Conservation (phyloP, 768 basidiomycete species). For the Lentinula lateritia region DNA sequence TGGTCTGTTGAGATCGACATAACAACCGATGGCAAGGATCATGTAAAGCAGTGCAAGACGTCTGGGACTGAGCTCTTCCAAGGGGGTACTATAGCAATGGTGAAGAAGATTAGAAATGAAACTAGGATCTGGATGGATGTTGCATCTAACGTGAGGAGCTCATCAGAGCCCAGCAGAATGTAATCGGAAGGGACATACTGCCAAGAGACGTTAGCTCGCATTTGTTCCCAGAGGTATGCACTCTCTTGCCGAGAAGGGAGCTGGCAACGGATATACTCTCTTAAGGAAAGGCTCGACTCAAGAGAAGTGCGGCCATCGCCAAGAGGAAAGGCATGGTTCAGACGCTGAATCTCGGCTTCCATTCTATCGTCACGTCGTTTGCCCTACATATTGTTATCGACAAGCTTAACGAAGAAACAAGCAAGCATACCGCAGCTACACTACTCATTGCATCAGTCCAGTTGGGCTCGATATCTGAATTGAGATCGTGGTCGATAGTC, state of each 20-base stretch:
- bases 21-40: constrained; percentile 64
- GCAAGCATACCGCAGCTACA: not conserved
- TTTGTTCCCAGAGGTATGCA: constrained; percentile 58
- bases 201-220: constrained; percentile 60
- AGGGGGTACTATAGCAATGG: constrained; percentile 53
- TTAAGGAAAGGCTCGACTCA: constrained; percentile 46
- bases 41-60: constrained; percentile 62
- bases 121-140: constrained; percentile 58
- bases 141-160: constrained; percentile 35
- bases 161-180: not conserved
- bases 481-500: not conserved
- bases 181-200: constrained; percentile 35
- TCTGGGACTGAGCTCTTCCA: constrained; percentile 51
- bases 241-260: constrained; percentile 54
- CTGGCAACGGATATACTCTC: constrained; percentile 49
- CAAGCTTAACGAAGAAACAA: constrained; percentile 6
- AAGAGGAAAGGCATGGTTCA: constrained; percentile 56
- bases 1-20: constrained; percentile 51
- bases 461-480: not conserved
- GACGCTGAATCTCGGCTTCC: constrained; percentile 37
- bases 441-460: not conserved
- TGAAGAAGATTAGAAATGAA: constrained; percentile 63
- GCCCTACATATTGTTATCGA: constrained; percentile 4
- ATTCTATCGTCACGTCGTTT: constrained; percentile 19
- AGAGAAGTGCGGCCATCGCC: constrained; percentile 36